Base-by-base conservation (phyloP, 768 basidiomycete species). In the Boletus rubroflammeus region DNA sequence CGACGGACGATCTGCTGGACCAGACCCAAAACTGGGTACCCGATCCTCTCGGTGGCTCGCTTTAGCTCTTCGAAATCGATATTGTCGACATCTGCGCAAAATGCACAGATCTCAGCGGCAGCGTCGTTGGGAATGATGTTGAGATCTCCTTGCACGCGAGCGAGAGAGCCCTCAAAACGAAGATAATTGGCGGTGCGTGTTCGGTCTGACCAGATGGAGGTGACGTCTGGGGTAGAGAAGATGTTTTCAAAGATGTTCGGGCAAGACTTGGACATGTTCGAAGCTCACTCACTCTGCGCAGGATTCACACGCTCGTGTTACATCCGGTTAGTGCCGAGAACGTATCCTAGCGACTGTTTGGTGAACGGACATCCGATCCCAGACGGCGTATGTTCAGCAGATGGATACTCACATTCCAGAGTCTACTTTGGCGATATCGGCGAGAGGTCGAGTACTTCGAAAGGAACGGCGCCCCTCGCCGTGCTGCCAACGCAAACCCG, bases 391-490 rank as follows among this genome's bases (percentile, higher is more conserved):
- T 15, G 59, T 55, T 23, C 91, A 95, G 63, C 93, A 96, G 65
- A 81, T 82, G 76, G 90, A 92, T 60, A 86, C 84, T 0, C 93
- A 94, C 70, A 77, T 87, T 19, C 79, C 83, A 25, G 82, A 84
- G 85, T 85, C 8, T 90, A 87, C 70, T 87, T 86, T 58, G 86
- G 87, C 9, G 70, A 72, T 35, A 57, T 68, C 3, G 66, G 67
- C 0, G 57, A 66, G 51, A 53, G 19, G 47, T 70, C 68, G 43
- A 52, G 7, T 70, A 68, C 29, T 68, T 68, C 25, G 40, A 67
- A 38, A 53, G 48, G 28, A 59, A 65, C n/a, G 66, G 63, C 3
- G 68, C 66, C 0, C 21, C 53, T 41, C 34, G 6, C 14, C 67
- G 67, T 45, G 26, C 47, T 17, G 26, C 58, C 1, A 13, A 64